Conservation (phyloP, 441 rosid genomes). For the Corymbia calophylla region DNA sequence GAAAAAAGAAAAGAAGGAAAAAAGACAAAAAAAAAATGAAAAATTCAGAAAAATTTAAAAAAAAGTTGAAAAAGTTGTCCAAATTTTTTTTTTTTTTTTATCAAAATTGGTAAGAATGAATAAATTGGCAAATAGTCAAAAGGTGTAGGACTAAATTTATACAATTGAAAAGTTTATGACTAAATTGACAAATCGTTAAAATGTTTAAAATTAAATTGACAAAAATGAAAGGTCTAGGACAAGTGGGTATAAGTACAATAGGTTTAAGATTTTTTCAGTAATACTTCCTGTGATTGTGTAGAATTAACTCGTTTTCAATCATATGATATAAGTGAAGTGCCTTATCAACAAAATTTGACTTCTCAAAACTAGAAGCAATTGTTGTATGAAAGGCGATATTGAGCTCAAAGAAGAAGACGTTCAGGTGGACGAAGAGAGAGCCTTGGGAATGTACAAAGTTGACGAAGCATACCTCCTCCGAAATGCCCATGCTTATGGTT, state of each 20-base stretch:
- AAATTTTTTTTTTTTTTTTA: too few relatives aligned
- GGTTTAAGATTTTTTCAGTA: too few relatives aligned
- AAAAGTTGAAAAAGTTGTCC: background rate
- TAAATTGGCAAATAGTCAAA: background rate
- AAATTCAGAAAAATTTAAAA: too few relatives aligned
- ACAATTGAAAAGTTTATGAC: too few relatives aligned
- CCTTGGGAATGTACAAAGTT: background rate
- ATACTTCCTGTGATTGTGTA: background rate
- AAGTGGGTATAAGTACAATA: too few relatives aligned
- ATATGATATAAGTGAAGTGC: background rate
- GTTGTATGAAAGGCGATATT: background rate
- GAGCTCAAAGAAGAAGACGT: background rate
- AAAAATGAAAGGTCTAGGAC: accelerated
- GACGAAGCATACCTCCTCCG: background rate
- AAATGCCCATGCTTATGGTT: background rate
- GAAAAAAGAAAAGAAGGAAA: too few relatives aligned
- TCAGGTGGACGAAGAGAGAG: background rate
- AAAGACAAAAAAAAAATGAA: too few relatives aligned
- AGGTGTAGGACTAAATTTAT: too few relatives aligned
- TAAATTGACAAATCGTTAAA: too few relatives aligned
- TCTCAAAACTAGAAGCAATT: background rate
- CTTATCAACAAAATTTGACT: background rate
- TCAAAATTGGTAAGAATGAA: background rate
- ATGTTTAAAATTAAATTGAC: too few relatives aligned
- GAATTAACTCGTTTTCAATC: background rate